Percentiles rank a stretch among this genome's conserved stretches.
These are phyloP conservation scores for Entomortierella parvispora DNA, from an alignment of 192 early-diverging fungal genomes.

Conservation along the genomic window DNA sequence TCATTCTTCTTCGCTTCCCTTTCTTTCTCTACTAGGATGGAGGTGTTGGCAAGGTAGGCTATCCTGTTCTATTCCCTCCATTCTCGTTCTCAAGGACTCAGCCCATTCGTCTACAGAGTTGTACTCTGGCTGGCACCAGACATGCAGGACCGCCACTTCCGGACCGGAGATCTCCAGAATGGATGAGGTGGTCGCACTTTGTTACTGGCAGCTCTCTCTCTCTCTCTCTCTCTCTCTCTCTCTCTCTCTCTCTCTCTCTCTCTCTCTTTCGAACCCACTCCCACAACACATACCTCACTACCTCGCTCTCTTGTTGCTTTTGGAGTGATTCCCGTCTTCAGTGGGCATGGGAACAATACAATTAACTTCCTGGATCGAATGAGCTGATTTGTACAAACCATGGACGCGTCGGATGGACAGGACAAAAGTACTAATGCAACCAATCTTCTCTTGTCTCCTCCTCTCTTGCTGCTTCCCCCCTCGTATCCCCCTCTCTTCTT, in stretches of 20 bases:
- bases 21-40: slow-evolving; percentile 32
- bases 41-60: slow-evolving; percentile 57
- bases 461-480: too few species aligned
- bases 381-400: too few species aligned
- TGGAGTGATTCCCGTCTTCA: too few species aligned
- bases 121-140: not conserved
- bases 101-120: not conserved
- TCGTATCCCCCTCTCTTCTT: too few species aligned
- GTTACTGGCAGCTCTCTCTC: not conserved
- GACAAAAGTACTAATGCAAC: too few species aligned
- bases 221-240: not conserved
- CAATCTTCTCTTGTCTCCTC: too few species aligned
- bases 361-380: too few species aligned
- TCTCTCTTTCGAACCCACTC: not conserved
- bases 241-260: not conserved
- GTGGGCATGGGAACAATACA: too few species aligned
- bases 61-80: not conserved
- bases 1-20: not conserved
- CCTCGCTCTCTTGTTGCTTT: too few species aligned
- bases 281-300: not conserved
- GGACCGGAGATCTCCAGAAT: too few species aligned
- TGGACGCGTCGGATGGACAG: too few species aligned
- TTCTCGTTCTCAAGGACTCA: not conserved
- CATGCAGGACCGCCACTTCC: not conserved
- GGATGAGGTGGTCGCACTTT: too few species aligned